Base-by-base conservation (phyloP, 768 basidiomycete genomes). In the Amanita rubescens region DNA sequence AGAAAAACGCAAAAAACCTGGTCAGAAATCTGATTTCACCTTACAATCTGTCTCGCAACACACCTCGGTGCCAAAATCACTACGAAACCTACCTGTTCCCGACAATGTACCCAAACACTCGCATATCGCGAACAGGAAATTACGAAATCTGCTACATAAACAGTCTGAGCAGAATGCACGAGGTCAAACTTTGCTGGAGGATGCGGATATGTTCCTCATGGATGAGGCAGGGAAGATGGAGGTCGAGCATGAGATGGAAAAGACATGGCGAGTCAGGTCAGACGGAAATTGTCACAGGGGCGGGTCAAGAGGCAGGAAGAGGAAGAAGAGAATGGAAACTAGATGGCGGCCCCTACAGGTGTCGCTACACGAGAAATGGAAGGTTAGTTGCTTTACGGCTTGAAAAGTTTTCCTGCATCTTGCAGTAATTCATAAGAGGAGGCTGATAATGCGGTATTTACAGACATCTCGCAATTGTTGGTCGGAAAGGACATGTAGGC, bases 201-300 rank as follows among this genome's bases (percentile, higher is more conserved):
- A 91, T 72, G 82, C 86, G 19, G 54, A 55, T 44, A 70, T 88
- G 60, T 72, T 90, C n/a, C 67, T 84, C 53, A 71, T 76, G 41
- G 85, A 81, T 35, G 88, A 90, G 10, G 74, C 71, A 1, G 94
- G 94, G 1, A 69, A 74, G 52, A 81, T 97, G 54, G 79, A 87
- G 63, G 79, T 79, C 17, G 92, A 94, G 60, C 80, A 77, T 2
- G 82, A 80, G 50, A 75, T 97, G 69, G 96, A 98, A 64, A 69
- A 80, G 63, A 97, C 95, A 6, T 98, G 93, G 94, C 76, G 90
- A 54, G 77, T 93, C 7, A n/a, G 74, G 79, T 0, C 96, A 98
- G 70, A 73, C 76, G 7, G 94, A 94, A 56, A 86, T 98, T 55
- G 71, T 72, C 10, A 58, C 76, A 45, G 73, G 75, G 19, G 76